Evolutionary conservation across 1,139 yeast species (phyloP).

Genomic region (Starmera stellimalicola): DNA sequence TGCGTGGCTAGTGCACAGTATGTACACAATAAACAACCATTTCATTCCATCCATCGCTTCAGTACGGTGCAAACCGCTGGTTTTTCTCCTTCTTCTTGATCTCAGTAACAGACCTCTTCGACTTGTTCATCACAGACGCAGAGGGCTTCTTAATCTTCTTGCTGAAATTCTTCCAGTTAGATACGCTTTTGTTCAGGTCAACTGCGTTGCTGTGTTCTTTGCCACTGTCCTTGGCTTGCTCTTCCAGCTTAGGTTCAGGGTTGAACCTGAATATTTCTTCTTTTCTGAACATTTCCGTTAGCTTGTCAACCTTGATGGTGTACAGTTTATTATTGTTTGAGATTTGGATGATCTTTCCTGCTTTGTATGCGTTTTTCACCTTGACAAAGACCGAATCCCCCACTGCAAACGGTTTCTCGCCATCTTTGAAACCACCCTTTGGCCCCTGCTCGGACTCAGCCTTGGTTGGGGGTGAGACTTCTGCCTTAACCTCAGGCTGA

Average conservation of each 20-base stretch:
- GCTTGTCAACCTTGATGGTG: conserved; percentile 8
- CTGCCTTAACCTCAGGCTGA: conserved; percentile 1
- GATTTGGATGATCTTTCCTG: conserved; percentile 9
- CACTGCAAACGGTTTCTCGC: conserved; percentile 5
- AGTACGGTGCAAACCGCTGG: conserved; percentile 8
- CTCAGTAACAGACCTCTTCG: conserved; percentile 10
- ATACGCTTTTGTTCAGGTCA: conserved; percentile 17
- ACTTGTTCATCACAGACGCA: conserved; percentile 20
- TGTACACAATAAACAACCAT: too few relatives aligned
- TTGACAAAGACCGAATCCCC: conserved; percentile 9
- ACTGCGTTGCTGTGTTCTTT: conserved; percentile 3
- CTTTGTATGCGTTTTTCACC: conserved; percentile 4
- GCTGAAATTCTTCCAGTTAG: conserved; percentile 25
- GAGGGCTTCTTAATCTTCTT: conserved; percentile 21
- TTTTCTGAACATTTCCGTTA: conserved; percentile 6
- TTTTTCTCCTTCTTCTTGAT: conserved; percentile 4
- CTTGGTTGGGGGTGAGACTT: neutral
- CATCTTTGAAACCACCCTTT: conserved; percentile 5
- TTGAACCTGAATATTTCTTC: conserved; percentile 6
- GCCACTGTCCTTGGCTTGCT: conserved; percentile 7
- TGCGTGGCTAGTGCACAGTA: neutral
- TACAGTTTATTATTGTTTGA: conserved; percentile 13
- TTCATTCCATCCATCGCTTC: too few relatives aligned
- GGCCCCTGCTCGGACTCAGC: conserved; percentile 2
- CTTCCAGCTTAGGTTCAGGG: conserved; percentile 6